Evolutionary conservation across 352 stramenopile species (phyloP).

Genomic region (Ophiocytium majus): DNA sequence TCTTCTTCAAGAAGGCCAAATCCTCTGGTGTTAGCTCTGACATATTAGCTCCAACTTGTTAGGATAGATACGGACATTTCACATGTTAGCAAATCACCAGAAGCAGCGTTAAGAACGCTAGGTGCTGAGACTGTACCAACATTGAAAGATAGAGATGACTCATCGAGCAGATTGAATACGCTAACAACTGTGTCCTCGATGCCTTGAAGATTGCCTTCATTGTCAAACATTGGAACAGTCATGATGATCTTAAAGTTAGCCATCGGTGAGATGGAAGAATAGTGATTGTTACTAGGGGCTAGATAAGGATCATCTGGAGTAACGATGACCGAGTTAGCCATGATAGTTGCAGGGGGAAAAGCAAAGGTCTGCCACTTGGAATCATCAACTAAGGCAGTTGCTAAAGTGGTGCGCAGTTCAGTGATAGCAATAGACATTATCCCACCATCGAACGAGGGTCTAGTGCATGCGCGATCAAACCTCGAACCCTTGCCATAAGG

Average conservation of each 20-base stretch:
- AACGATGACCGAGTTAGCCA: conserved; percentile 19
- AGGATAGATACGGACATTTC: conserved; percentile 20
- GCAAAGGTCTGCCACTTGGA: conserved; percentile 18
- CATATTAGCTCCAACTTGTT: conserved; percentile 21
- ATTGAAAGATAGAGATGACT: conserved; percentile 22
- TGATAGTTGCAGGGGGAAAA: conserved; percentile 19
- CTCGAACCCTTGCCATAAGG: conserved; percentile 18
- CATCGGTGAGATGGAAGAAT: conserved; percentile 19
- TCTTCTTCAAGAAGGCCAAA: conserved; percentile 20
- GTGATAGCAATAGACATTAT: conserved; percentile 22
- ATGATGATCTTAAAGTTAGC: conserved; percentile 22
- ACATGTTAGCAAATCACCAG: conserved; percentile 20
- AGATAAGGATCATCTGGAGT: conserved; percentile 20
- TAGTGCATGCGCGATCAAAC: conserved; percentile 19
- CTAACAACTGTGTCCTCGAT: conserved; percentile 19
- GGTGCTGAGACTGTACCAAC: conserved; percentile 18
- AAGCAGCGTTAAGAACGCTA: conserved; percentile 19
- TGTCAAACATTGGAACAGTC: conserved; percentile 20
- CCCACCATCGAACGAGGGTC: conserved; percentile 16
- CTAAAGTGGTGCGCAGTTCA: conserved; percentile 19
- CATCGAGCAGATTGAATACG: conserved; percentile 19
- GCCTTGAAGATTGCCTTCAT: conserved; percentile 19
- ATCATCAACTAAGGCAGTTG: conserved; percentile 20
- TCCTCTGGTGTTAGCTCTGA: conserved; percentile 19
- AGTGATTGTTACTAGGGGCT: conserved; percentile 19